Conservation (phyloP, 805 yeast species). For the Kluyveromyces aestuarii region DNA sequence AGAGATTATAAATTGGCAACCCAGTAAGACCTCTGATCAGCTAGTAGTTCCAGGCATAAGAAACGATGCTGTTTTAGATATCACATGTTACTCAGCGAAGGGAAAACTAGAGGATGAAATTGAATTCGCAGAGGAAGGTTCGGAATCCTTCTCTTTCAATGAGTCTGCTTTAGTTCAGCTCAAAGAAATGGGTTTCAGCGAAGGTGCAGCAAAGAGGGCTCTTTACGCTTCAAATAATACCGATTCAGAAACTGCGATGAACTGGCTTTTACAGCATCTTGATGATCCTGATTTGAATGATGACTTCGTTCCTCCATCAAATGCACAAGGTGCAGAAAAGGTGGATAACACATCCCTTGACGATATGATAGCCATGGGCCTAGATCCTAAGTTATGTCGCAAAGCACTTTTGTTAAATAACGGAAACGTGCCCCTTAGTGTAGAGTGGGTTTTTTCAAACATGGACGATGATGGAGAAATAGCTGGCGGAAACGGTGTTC, state of each 20-base stretch:
- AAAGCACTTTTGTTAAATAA: constrained; percentile 59
- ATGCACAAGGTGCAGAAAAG: background rate
- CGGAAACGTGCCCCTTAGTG: constrained; percentile 63
- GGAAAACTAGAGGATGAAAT: constrained; percentile 27
- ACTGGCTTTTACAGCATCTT: constrained; percentile 84
- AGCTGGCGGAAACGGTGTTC: constrained; percentile 17
- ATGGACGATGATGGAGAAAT: constrained; percentile 69
- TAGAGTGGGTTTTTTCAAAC: constrained; percentile 83
- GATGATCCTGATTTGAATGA: constrained; percentile 74
- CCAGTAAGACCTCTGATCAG: constrained; percentile 72
- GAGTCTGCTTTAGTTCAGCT: constrained; percentile 45
- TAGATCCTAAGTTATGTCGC: constrained; percentile 49
- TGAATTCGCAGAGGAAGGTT: constrained; percentile 20
- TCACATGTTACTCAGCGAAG: constrained; percentile 34
- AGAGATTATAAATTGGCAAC: constrained; percentile 82
- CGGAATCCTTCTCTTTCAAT: constrained; percentile 43
- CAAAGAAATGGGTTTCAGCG: constrained; percentile 81
- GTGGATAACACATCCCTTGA: constrained; percentile 20
- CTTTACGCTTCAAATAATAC: constrained; percentile 63
- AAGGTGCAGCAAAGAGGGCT: constrained; percentile 55
- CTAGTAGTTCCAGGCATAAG: constrained; percentile 37
- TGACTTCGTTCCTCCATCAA: constrained; percentile 36
- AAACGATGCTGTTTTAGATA: constrained; percentile 30
- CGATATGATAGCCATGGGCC: constrained; percentile 60
- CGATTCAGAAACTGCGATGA: constrained; percentile 64